Evolutionary conservation across 352 stramenopile genomes (phyloP).

Genomic region (Plasmopara muralis): DNA sequence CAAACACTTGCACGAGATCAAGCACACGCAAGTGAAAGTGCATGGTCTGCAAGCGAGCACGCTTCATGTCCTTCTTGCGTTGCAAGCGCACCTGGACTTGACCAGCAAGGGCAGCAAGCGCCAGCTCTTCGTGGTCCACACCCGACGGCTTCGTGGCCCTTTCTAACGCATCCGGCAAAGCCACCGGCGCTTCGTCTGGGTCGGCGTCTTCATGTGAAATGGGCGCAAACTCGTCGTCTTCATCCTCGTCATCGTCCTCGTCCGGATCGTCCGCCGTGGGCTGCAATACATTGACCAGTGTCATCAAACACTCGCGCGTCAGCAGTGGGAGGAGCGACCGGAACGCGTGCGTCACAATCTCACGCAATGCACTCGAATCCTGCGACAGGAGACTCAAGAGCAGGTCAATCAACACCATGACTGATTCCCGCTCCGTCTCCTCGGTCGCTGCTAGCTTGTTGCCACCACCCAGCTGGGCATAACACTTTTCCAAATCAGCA

Average conservation of each 20-base stretch:
- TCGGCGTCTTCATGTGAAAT: conserved; percentile 32
- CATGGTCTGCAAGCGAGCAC: conserved; percentile 52
- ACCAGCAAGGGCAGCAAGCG: conserved; percentile 69
- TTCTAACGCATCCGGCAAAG: conserved; percentile 63
- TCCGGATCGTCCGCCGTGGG: conserved; percentile 9
- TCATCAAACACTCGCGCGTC: conserved; percentile 50
- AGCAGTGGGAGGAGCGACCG: conserved; percentile 62
- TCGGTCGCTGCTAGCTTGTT: conserved; percentile 24
- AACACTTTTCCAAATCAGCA: conserved; percentile 66
- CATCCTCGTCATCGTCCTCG: conserved; percentile 28
- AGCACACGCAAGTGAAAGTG: conserved; percentile 85
- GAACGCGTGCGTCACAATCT: conserved; percentile 81
- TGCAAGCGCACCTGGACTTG: conserved; percentile 69
- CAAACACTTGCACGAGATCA: conserved; percentile 72
- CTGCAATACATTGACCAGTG: conserved; percentile 64
- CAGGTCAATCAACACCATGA: conserved; percentile 79
- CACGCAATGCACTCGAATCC: conserved; percentile 76
- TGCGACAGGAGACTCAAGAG: conserved; percentile 76
- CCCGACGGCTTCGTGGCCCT: conserved; percentile 55
- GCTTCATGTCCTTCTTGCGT: conserved; percentile 73
- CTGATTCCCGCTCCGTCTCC: conserved; percentile 32
- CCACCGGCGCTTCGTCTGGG: conserved; percentile 29
- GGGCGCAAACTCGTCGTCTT: conserved; percentile 42
- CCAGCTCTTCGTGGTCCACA: conserved; percentile 71
- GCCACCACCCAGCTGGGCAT: conserved; percentile 38